phyloP scores from a whole-genome alignment of 164 flowering plant genomes.

The Magnolia changhungtana region DNA sequence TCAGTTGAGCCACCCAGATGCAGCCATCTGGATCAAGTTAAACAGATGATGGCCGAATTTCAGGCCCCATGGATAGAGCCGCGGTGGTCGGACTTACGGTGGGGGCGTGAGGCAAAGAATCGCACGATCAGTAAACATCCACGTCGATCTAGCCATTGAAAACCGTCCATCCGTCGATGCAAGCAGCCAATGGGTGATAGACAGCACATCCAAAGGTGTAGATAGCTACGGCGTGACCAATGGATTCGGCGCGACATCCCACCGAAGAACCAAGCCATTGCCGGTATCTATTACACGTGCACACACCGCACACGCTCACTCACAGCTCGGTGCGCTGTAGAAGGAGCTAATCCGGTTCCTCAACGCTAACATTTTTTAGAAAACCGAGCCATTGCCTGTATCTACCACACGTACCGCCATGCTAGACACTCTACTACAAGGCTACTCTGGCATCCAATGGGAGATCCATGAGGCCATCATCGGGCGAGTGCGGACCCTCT shows the following conservation, averaged over 20 bases:
- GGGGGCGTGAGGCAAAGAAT: slow-evolving; percentile 52
- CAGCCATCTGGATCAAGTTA: slow-evolving; percentile 62
- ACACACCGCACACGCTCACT: too few species aligned
- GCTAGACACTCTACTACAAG: slow-evolving; percentile 38
- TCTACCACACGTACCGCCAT: slow-evolving; percentile 31
- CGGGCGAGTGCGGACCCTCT: too few species aligned
- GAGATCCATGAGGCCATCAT: slow-evolving; percentile 30
- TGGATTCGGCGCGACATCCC: slow-evolving; percentile 16
- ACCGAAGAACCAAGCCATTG: slow-evolving; percentile 13
- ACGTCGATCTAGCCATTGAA: slow-evolving; percentile 3
- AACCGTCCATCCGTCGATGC: slow-evolving; percentile 2
- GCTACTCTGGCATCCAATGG: slow-evolving; percentile 39
- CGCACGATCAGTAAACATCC: slow-evolving; percentile 17
- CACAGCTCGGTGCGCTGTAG: slow-evolving; percentile 11
- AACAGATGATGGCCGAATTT: slow-evolving; percentile 59
- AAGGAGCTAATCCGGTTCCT: slow-evolving; percentile 15
- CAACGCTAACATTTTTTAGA: slow-evolving; percentile 7
- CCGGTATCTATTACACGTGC: too few species aligned
- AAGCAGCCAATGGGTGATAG: slow-evolving; percentile 12
- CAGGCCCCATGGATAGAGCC: slow-evolving; percentile 43
- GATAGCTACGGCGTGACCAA: slow-evolving; percentile 16
- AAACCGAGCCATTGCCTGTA: background rate
- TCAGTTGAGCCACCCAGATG: slow-evolving; percentile 51
- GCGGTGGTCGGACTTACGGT: slow-evolving; percentile 49
- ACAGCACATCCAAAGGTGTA: slow-evolving; percentile 8